A percentile compares a stretch with the other conserved stretches of the same genome.
Conservation (phyloP, 2,329 filamentous ascomycete genomes). For the Curvularia sp. region DNA sequence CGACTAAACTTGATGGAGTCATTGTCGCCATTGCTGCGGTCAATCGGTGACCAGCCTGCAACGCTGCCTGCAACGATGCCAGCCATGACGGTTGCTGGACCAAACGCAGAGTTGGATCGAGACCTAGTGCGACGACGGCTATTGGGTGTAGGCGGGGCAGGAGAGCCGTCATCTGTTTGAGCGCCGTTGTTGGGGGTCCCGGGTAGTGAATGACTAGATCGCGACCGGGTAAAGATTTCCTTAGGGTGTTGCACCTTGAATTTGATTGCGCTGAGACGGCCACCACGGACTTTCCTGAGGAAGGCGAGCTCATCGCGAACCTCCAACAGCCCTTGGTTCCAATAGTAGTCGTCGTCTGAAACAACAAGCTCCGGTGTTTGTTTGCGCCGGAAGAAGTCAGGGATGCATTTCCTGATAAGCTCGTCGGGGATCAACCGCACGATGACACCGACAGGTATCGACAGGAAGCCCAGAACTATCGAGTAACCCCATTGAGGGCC, state of each 20-base stretch:
- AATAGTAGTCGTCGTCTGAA: conserved; percentile 60
- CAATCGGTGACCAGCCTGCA: conserved; percentile 77
- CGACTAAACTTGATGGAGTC: conserved; percentile 51
- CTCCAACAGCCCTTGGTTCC: conserved; percentile 75
- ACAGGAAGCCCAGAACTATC: conserved; percentile 81
- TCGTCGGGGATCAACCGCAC: conserved; percentile 85
- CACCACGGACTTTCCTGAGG: conserved; percentile 80
- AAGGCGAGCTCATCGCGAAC: conserved; percentile 82
- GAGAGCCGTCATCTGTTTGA: conserved; percentile 45
- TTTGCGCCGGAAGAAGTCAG: conserved; percentile 53
- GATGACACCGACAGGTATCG: conserved; percentile 80
- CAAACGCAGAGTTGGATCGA: conserved; percentile 74
- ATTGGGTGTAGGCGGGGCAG: conserved; percentile 60
- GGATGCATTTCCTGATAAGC: conserved; percentile 57
- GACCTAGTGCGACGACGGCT: conserved; percentile 68
- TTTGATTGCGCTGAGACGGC: conserved; percentile 79
- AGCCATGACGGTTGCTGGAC: conserved; percentile 80
- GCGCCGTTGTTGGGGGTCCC: conserved; percentile 67
- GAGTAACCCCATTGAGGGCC: conserved; percentile 87
- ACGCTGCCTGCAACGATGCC: conserved; percentile 80
- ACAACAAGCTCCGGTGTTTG: conserved; percentile 52
- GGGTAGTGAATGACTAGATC: conserved; percentile 70
- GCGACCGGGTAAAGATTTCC: conserved; percentile 68
- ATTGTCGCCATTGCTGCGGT: conserved; percentile 54
- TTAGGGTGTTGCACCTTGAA: conserved; percentile 79